Evolutionary conservation across 805 yeast genomes (phyloP).

Genomic region (Yamadazyma scolyti): DNA sequence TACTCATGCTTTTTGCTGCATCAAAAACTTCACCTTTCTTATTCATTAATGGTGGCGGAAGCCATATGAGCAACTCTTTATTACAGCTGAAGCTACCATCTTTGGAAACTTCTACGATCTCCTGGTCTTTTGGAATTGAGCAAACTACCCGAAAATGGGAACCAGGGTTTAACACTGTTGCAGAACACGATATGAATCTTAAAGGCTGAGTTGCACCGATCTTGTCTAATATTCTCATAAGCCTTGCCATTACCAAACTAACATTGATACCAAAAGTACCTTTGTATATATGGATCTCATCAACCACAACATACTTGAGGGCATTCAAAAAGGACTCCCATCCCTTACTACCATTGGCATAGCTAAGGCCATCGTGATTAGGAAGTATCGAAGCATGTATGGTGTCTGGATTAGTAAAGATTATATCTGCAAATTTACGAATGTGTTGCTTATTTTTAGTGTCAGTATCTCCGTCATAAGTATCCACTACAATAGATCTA

Average conservation of each 20-base stretch:
- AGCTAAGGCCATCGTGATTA: slow-evolving; percentile 37
- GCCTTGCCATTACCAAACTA: slow-evolving; percentile 74
- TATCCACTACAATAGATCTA: slow-evolving; percentile 54
- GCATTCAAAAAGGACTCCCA: slow-evolving; percentile 71
- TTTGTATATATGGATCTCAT: slow-evolving; percentile 81
- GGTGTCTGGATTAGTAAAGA: slow-evolving; percentile 95
- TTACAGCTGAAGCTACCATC: slow-evolving; percentile 91
- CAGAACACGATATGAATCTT: slow-evolving; percentile 86
- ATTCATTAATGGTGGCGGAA: slow-evolving; percentile 66
- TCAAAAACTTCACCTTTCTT: slow-evolving; percentile 44
- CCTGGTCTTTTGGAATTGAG: slow-evolving; percentile 48
- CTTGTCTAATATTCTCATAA: slow-evolving; percentile 62
- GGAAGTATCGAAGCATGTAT: slow-evolving; percentile 84
- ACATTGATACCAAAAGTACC: slow-evolving; percentile 95
- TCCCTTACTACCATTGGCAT: slow-evolving; percentile 25
- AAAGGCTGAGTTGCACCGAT: slow-evolving; percentile 12
- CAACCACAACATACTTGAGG: slow-evolving; percentile 73
- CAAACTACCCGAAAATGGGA: slow-evolving; percentile 71
- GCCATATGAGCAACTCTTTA: slow-evolving; percentile 77
- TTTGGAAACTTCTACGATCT: slow-evolving; percentile 54
- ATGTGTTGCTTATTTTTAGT: slow-evolving; percentile 48
- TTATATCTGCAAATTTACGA: slow-evolving; percentile 64
- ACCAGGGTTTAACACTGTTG: slow-evolving; percentile 77
- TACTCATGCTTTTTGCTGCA: not conserved
- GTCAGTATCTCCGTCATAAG: slow-evolving; percentile 94